Conservation (phyloP, 1,284 basidiomycete genomes). For the Phenoliferia sp. region DNA sequence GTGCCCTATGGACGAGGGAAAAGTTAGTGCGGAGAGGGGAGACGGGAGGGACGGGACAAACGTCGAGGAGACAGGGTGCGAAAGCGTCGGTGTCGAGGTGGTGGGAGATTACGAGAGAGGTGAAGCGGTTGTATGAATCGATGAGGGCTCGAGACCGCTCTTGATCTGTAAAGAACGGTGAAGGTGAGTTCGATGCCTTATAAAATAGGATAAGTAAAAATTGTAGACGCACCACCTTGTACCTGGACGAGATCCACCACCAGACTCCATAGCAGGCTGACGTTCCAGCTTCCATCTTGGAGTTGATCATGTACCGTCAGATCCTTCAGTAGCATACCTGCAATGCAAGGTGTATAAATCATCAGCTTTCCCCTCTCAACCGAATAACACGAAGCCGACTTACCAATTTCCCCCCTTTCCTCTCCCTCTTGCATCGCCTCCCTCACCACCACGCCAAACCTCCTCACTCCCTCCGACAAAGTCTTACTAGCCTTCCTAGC, state of each 20-base stretch:
- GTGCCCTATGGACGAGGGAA: not conserved
- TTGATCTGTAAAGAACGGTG: not conserved
- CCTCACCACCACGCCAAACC: not conserved
- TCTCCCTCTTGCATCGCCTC: not conserved
- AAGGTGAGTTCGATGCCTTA: not conserved
- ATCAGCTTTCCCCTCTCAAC: not conserved
- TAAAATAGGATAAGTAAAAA: not conserved
- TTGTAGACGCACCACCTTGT: constrained; percentile 15
- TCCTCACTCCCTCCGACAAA: constrained; percentile 5
- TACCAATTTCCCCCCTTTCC: constrained; percentile 15
- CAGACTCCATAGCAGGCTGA: constrained; percentile 22
- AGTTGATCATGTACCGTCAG: constrained; percentile 57
- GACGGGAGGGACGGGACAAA: constrained; percentile 37
- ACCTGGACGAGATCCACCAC: constrained; percentile 18
- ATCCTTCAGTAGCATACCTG: constrained; percentile 62
- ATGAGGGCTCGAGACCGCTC: not conserved
- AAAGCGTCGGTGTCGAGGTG: constrained; percentile 55
- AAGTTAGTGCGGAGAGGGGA: not conserved
- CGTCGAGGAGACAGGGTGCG: constrained; percentile 70
- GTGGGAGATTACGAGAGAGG: constrained; percentile 57
- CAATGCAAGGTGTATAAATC: not conserved
- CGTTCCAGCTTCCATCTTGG: constrained; percentile 25
- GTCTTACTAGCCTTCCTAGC: constrained; percentile 12
- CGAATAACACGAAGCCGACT: not conserved
- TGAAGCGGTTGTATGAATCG: constrained; percentile 59